Base-by-base conservation (phyloP, 257 asterid genomes). In the Ajuga chamaepitys region DNA sequence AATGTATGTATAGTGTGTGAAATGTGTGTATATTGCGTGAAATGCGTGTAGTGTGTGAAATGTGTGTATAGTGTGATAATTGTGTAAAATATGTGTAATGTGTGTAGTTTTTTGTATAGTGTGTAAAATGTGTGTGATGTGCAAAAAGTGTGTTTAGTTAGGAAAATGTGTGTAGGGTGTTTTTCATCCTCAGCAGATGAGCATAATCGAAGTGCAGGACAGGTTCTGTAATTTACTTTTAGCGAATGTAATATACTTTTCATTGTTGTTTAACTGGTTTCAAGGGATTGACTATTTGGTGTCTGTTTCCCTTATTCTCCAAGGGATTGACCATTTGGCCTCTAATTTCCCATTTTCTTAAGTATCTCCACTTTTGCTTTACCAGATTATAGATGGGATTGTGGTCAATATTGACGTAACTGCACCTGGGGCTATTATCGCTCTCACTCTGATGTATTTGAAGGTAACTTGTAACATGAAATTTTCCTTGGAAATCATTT, bases 391-490 rank as follows among this genome's bases (percentile, higher is more conserved):
- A 58, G 99, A 93, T 62, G 96, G 85, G 69, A 75, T 77, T 70
- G 70, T 69, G 25, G 72, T 87, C 62, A 93, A 93, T 75, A 77
- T 89, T 83, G 99, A 89, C 62, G 95, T 93, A 59, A 93, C 99
- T 76, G 97, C 92, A 53, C 99, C 97, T 12, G 99, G 95, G 65
- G 95, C 99, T 45, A 81, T 83, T 77, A 76, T 93, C 52, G 99
- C 99, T 76, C 83, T 93, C 26, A 84, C 95, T 65, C 83, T 93
- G 67, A 81, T 93, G 86, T 89, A 66, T 78, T 74, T 93, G 85
- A 93, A 89, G 96, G 99, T 93, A 84, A 64, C 26, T 71, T 80
- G 63, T 17, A 50, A 60, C 30, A 1, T 46, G 54, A n/a, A 9
- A 24, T 47, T n/a, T 54, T 74, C 47, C 47, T 62, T 67, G 40